These are phyloP conservation scores for Phialophora chinensis DNA, from an alignment of 2,329 filamentous ascomycete genomes.

Conservation along the genomic window DNA sequence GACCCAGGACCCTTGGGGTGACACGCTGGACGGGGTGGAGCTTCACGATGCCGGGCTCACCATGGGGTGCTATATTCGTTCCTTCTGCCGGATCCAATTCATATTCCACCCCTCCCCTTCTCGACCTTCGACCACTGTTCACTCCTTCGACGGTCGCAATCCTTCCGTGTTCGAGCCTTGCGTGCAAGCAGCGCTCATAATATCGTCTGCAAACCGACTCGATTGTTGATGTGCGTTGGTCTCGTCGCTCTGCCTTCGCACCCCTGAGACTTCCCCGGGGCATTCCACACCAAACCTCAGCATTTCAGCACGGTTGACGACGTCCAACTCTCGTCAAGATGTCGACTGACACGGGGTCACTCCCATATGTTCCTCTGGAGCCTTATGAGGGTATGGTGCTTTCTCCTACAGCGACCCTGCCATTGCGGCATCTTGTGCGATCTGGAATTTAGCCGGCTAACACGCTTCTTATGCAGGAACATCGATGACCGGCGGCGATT, in stretches of 20 bases:
- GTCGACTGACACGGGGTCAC: constrained; percentile 42
- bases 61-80: constrained; percentile 24
- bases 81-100: constrained; percentile 22
- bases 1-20: background rate
- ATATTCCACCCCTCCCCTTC: constrained; percentile 11
- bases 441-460: constrained; percentile 45
- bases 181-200: background rate
- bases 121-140: constrained; percentile 1
- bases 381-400: constrained; percentile 30
- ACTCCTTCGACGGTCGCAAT: constrained; percentile 4
- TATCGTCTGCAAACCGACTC: background rate
- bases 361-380: constrained; percentile 34
- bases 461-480: constrained; percentile 52
- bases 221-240: constrained; percentile 1
- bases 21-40: constrained; percentile 5
- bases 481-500: constrained; percentile 68
- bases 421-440: background rate
- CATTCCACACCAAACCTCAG: background rate
- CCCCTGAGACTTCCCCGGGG: constrained; percentile 5
- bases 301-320: background rate
- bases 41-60: constrained; percentile 5
- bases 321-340: constrained; percentile 6
- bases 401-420: background rate
- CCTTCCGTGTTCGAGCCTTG: background rate
- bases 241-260: background rate